phyloP scores from a whole-genome alignment of 1,139 yeast genomes.

The Tardiomyces depauwii region DNA sequence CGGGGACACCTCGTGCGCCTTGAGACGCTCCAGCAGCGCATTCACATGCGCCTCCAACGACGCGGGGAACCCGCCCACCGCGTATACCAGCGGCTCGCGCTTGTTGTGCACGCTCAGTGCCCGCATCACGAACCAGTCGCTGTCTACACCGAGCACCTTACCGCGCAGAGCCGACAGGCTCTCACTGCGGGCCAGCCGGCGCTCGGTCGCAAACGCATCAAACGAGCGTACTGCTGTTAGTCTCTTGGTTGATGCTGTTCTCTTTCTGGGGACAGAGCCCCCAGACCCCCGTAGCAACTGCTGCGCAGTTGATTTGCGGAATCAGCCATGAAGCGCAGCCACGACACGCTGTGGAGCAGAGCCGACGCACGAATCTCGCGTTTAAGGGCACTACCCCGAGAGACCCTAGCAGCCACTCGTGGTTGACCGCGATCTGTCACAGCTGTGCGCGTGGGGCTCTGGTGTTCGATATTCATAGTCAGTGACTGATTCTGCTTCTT shows the following conservation, averaged over 20 bases:
- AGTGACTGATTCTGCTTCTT: too few species aligned
- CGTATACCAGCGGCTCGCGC: slow-evolving; percentile 63
- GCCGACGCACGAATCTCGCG: too few species aligned
- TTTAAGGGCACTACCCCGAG: too few species aligned
- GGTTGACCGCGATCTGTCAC: too few species aligned
- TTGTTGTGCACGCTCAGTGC: slow-evolving; percentile 42
- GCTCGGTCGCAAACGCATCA: slow-evolving; percentile 61
- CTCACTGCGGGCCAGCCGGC: slow-evolving; percentile 49
- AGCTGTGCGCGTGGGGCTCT: too few species aligned
- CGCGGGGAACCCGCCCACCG: slow-evolving; percentile 75
- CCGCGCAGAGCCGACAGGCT: slow-evolving; percentile 58
- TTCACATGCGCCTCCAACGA: slow-evolving; percentile 48
- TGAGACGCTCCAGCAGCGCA: slow-evolving; percentile 51
- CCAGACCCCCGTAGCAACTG: too few species aligned
- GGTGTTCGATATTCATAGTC: too few species aligned
- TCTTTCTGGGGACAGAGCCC: too few species aligned
- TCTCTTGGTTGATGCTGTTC: not conserved
- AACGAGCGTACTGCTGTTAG: slow-evolving; percentile 42
- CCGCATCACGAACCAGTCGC: slow-evolving; percentile 61
- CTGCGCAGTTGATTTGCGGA: too few species aligned
- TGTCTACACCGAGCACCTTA: slow-evolving; percentile 76
- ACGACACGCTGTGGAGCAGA: too few species aligned
- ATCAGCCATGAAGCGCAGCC: too few species aligned
- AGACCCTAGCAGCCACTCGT: too few species aligned
- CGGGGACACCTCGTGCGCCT: slow-evolving; percentile 57